phyloP scores from a whole-genome alignment of 2,329 filamentous ascomycete species.

The Pestalotiopsis sp. region DNA sequence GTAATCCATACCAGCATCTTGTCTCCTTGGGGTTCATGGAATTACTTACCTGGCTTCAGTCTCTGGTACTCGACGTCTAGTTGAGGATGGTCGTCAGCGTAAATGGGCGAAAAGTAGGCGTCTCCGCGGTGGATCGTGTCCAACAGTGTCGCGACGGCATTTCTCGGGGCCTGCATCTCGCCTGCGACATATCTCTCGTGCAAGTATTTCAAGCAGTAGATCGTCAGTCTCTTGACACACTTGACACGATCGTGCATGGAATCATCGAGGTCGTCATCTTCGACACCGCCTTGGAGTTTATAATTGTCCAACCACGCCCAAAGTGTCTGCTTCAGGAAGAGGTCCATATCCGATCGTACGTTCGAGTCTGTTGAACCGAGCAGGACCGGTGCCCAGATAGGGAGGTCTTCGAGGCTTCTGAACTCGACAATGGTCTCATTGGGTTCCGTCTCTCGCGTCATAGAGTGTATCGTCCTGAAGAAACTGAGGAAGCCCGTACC shows the following conservation, averaged over 20 bases:
- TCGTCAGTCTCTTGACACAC: constrained; percentile 43
- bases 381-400: constrained; percentile 54
- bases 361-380: constrained; percentile 48
- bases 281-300: constrained; percentile 25
- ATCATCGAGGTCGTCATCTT: constrained; percentile 32
- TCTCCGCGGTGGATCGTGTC: constrained; percentile 45
- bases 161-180: constrained; percentile 42
- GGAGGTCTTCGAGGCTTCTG: constrained; percentile 34
- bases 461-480: constrained; percentile 32
- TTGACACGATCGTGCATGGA: constrained; percentile 32
- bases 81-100: constrained; percentile 32
- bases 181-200: constrained; percentile 48
- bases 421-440: constrained; percentile 14
- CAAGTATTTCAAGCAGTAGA: constrained; percentile 49
- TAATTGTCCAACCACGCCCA: constrained; percentile 38
- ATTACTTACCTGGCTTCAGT: constrained; percentile 40
- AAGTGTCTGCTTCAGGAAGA: constrained; percentile 46
- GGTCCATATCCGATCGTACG: constrained; percentile 44
- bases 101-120: constrained; percentile 38
- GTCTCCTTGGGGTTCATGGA: neutral
- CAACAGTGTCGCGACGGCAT: constrained; percentile 44
- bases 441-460: too few relatives aligned
- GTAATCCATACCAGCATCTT: constrained; percentile 26
- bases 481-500: constrained; percentile 52
- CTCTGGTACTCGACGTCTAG: constrained; percentile 35